A percentile compares a stretch with the other conserved stretches of the same genome.
Evolutionary conservation across 306 rosid species (phyloP).

Genomic region (Bauhinia variegata): DNA sequence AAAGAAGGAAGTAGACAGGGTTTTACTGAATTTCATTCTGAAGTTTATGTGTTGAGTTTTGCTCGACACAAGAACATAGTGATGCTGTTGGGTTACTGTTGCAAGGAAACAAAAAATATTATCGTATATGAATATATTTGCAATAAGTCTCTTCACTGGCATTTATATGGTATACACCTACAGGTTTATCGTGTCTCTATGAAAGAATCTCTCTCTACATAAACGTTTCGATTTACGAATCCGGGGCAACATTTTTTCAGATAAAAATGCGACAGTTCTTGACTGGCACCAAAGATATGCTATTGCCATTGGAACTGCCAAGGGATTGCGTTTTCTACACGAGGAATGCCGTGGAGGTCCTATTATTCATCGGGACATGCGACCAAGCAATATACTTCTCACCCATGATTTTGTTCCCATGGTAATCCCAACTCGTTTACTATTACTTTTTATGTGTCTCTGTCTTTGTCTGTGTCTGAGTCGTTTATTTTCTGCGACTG

Average conservation of each 20-base stretch:
- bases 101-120: slow-evolving; percentile 73
- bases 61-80: slow-evolving; percentile 93
- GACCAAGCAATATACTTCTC: slow-evolving; percentile 87
- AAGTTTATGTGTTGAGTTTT: slow-evolving; percentile 74
- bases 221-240: slow-evolving; percentile 6
- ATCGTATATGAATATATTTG: slow-evolving; percentile 85
- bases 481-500: background rate
- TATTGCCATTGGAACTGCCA: slow-evolving; percentile 88
- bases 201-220: background rate
- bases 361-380: slow-evolving; percentile 79
- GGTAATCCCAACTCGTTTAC: slow-evolving; percentile 34
- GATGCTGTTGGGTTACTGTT: slow-evolving; percentile 85
- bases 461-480: background rate
- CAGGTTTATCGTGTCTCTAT: background rate
- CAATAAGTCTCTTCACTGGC: slow-evolving; percentile 84
- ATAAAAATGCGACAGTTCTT: slow-evolving; percentile 54
- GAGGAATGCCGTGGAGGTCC: slow-evolving; percentile 95
- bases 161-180: slow-evolving; percentile 68
- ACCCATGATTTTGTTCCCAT: slow-evolving; percentile 86
- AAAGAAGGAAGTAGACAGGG: slow-evolving; percentile 83
- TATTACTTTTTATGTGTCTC: no score
- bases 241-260: slow-evolving; percentile 34
- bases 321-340: slow-evolving; percentile 85
- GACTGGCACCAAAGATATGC: slow-evolving; percentile 78
- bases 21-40: slow-evolving; percentile 77